Conservation (phyloP, 2,329 filamentous ascomycete genomes). For the Clathrospora elynae region DNA sequence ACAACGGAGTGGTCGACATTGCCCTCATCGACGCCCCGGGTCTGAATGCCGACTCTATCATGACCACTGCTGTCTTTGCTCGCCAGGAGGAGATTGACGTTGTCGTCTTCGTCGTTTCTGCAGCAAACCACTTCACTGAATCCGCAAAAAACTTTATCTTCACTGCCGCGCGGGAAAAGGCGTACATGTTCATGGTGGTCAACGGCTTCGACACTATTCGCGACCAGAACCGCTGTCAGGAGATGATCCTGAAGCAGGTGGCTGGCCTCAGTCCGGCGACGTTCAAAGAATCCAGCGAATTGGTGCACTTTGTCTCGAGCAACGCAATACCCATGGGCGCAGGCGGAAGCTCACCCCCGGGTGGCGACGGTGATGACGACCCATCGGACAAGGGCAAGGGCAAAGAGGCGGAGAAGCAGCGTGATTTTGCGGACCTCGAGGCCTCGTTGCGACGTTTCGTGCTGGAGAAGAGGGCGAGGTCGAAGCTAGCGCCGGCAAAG, state of each 20-base stretch:
- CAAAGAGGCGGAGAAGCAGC: slow-evolving; percentile 74
- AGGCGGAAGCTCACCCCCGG: slow-evolving; percentile 39
- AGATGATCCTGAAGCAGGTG: slow-evolving; percentile 91
- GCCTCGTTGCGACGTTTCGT: slow-evolving; percentile 89
- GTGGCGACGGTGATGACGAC: slow-evolving; percentile 49
- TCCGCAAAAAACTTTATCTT: slow-evolving; percentile 98
- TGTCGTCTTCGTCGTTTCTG: slow-evolving; percentile 96
- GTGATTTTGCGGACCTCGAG: slow-evolving; percentile 89
- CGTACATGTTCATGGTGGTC: slow-evolving; percentile 98
- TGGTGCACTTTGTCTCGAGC: slow-evolving; percentile 97
- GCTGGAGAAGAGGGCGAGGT: slow-evolving; percentile 90
- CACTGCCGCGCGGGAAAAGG: slow-evolving; percentile 93
- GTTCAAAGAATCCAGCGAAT: slow-evolving; percentile 86
- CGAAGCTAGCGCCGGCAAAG: slow-evolving; percentile 92
- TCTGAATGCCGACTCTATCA: slow-evolving; percentile 92
- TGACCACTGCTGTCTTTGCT: slow-evolving; percentile 96
- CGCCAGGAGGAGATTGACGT: slow-evolving; percentile 98
- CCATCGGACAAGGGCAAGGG: slow-evolving; percentile 66
- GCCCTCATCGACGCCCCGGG: slow-evolving; percentile 96
- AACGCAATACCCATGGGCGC: slow-evolving; percentile 81
- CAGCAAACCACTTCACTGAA: slow-evolving; percentile 95
- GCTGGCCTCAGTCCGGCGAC: slow-evolving; percentile 86
- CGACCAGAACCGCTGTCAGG: slow-evolving; percentile 88
- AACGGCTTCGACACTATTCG: slow-evolving; percentile 95
- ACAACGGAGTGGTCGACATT: slow-evolving; percentile 98